Percentiles rank a stretch among this genome's conserved stretches.
Evolutionary conservation across 2,329 filamentous ascomycete species (phyloP).

Genomic region (Cladosporium austrohemisphaericum): DNA sequence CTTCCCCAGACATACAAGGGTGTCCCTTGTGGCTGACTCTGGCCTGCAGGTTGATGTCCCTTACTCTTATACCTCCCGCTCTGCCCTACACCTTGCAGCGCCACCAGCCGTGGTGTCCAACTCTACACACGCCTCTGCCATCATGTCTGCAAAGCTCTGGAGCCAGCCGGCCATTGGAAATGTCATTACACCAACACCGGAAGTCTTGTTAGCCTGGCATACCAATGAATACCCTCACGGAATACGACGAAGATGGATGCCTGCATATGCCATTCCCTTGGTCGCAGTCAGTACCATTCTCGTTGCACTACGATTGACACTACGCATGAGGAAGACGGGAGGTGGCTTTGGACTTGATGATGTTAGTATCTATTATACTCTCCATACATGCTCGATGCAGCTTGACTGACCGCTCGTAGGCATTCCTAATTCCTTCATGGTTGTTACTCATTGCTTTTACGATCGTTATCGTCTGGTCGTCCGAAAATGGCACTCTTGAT

Average conservation of each 20-base stretch:
- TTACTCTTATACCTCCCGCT: background rate
- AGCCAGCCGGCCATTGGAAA: constrained; percentile 10
- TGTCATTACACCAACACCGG: constrained; percentile 4
- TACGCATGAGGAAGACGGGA: constrained; percentile 23
- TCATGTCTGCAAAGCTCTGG: constrained; percentile 6
- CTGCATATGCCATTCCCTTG: constrained; percentile 18
- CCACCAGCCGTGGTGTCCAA: background rate
- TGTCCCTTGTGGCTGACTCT: constrained; percentile 3
- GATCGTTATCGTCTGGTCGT: constrained; percentile 1
- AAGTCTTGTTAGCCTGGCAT: constrained; percentile 8
- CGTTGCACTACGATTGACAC: constrained; percentile 22
- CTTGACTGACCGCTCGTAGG: background rate
- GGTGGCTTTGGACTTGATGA: constrained; percentile 18
- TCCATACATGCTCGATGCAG: background rate
- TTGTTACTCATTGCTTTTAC: constrained; percentile 8
- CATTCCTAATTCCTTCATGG: constrained; percentile 6
- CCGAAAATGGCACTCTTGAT: background rate
- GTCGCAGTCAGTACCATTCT: constrained; percentile 22
- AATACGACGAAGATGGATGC: constrained; percentile 10
- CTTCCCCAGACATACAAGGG: constrained; percentile 9
- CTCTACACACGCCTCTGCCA: background rate
- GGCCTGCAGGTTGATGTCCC: background rate
- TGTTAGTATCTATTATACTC: background rate
- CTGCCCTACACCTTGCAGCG: background rate
- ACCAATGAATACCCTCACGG: constrained; percentile 11